Evolutionary conservation across 2,329 filamentous ascomycete genomes (phyloP), one percentile per base, ranked within the genome.

Genomic region (Hypoxylon sp.): DNA sequence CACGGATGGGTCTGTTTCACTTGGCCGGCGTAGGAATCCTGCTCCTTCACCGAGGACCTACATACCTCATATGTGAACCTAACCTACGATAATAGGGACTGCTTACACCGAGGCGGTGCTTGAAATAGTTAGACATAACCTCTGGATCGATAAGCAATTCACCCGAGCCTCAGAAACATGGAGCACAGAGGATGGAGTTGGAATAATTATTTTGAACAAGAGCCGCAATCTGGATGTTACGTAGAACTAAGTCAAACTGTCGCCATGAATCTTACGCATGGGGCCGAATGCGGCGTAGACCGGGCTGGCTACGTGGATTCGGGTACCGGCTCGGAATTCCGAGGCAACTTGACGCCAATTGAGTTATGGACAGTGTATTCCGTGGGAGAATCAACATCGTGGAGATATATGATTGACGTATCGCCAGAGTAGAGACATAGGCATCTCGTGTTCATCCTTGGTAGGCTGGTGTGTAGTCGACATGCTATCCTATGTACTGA

Each of bases 21-120:
- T 41, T 41, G n/a, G 37, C 6, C n/a, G 37, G 37, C n/a, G 37
- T 34, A 34, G 1, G 24, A 32, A 34, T 54, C 59, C 49, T 19
- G 49, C 41, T 64, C 26, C 56, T 51, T 59, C 50, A 64, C 61
- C 56, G 56, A 64, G 47, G 44, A 32, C 43, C 30, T 51, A 17
- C n/a, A 37, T 19, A 17, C n/a, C n/a, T n/a, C n/a, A n/a, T n/a
- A n/a, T n/a, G n/a, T n/a, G n/a, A n/a, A n/a, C n/a, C n/a, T n/a
- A n/a, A 58, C 2, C 37, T 47, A 39, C 11, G 37, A 41, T 41
- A 41, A 41, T 17, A 3, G n/a, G 10, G 28, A 46, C 20, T 19
- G 10, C 20, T 22, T 46, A 58, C 44, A 20, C 39, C 17, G 34
- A 46, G 37, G 37, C 39, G 30, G 30, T 39, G 5, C 34, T n/a